Evolutionary conservation across 169 alveolate species (phyloP).

Genomic region (Theileria sp.): DNA sequence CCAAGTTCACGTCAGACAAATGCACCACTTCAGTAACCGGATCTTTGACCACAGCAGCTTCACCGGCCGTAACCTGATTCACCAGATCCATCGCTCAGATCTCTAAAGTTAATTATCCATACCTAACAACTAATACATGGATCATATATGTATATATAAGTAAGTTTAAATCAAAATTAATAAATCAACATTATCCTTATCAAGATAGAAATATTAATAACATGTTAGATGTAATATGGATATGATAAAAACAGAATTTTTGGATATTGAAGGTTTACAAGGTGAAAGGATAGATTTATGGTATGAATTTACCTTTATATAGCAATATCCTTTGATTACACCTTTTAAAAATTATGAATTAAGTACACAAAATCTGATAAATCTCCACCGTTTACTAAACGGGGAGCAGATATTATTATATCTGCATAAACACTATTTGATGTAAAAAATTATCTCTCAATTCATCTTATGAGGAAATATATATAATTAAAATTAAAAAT

Average conservation of each 20-base stretch:
- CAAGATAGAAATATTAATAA: neutral
- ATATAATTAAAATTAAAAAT: neutral
- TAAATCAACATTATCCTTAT: neutral
- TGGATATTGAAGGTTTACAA: neutral
- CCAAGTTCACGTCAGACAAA: conserved; percentile 56
- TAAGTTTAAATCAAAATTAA: neutral
- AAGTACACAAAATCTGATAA: neutral
- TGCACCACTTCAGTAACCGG: conserved; percentile 52
- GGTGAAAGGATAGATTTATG: neutral
- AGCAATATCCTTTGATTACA: neutral
- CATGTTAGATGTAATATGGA: neutral
- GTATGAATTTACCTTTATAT: conserved; percentile 1
- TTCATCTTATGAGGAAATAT: conserved; percentile 1
- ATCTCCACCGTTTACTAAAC: conserved; percentile 23
- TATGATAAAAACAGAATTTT: neutral
- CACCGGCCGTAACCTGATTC: conserved; percentile 17
- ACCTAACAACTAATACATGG: neutral
- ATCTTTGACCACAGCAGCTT: neutral
- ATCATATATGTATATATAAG: neutral
- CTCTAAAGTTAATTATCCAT: neutral
- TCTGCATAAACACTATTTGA: conserved; percentile 10
- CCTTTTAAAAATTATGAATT: conserved; percentile 9
- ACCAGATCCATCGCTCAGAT: conserved; percentile 9
- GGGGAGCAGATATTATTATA: conserved; percentile 29
- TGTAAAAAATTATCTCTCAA: neutral